Percentiles rank a stretch among this genome's conserved stretches.
These are phyloP conservation scores for Neopestalotiopsis sp. DNA, from an alignment of 2,329 filamentous ascomycete species.

Conservation along the genomic window DNA sequence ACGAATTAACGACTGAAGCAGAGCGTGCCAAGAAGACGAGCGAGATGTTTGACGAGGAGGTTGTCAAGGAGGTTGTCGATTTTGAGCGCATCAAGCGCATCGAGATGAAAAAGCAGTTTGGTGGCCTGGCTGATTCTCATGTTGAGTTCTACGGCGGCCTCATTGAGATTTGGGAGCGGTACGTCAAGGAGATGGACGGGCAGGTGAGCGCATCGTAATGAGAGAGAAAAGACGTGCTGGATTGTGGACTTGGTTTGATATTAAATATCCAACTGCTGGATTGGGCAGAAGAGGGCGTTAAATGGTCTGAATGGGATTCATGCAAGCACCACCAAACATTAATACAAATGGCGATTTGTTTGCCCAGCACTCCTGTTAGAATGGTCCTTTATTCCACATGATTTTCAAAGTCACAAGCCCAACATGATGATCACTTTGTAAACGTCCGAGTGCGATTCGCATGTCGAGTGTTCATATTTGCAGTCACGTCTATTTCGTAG, in stretches of 20 bases:
- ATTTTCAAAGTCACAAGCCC: conserved; percentile 3
- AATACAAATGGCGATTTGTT: background rate
- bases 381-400: background rate
- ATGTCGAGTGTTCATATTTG: too few species aligned
- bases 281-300: background rate
- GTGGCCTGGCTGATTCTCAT: conserved; percentile 82
- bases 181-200: conserved; percentile 85
- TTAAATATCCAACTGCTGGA: background rate
- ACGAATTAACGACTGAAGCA: conserved; percentile 87
- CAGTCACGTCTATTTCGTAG: too few species aligned
- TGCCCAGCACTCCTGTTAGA: background rate
- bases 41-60: conserved; percentile 95
- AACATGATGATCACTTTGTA: background rate
- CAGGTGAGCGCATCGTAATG: conserved; percentile 48
- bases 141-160: conserved; percentile 84
- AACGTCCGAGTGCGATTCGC: too few species aligned
- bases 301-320: background rate
- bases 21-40: conserved; percentile 85
- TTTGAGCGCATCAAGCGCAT: conserved; percentile 96
- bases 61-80: conserved; percentile 88
- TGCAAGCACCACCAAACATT: background rate
- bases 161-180: conserved; percentile 84
- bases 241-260: background rate
- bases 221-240: background rate
- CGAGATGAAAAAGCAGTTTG: conserved; percentile 89